phyloP scores from a whole-genome alignment of 2,329 filamentous ascomycete genomes.

The Mycosphaerelloides madeirae region DNA sequence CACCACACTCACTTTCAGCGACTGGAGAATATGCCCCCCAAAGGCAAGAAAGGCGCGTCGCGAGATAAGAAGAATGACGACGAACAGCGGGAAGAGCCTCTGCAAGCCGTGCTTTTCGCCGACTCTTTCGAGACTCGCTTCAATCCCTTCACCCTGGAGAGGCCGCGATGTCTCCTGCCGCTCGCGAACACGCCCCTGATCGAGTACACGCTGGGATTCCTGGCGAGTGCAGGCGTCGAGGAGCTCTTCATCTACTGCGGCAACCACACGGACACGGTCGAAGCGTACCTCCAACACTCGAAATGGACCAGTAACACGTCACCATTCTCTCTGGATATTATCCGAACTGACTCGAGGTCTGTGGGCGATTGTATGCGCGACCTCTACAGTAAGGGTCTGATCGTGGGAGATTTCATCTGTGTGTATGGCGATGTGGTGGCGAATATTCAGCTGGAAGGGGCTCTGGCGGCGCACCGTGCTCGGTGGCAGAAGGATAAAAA shows the following conservation, averaged over 20 bases:
- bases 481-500: conserved; percentile 81
- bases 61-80: conserved; percentile 40
- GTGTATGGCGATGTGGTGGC: conserved; percentile 91
- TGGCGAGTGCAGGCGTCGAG: conserved; percentile 90
- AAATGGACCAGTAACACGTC: conserved; percentile 69
- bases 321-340: conserved; percentile 78
- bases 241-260: conserved; percentile 91
- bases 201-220: conserved; percentile 95
- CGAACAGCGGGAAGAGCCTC: conserved; percentile 57
- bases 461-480: conserved; percentile 72
- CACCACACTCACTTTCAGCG: neutral
- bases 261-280: conserved; percentile 78
- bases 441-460: conserved; percentile 77
- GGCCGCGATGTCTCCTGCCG: conserved; percentile 87
- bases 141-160: conserved; percentile 80
- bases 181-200: conserved; percentile 91
- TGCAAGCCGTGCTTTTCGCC: conserved; percentile 71
- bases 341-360: conserved; percentile 80
- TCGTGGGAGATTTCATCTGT: conserved; percentile 84
- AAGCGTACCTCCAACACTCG: conserved; percentile 77
- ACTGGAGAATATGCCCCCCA: conserved; percentile 43
- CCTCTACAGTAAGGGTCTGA: conserved; percentile 76
- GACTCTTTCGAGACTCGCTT: conserved; percentile 95
- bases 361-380: conserved; percentile 94
- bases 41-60: conserved; percentile 40